Percentiles rank a stretch among this genome's conserved stretches.
Evolutionary conservation across 768 basidiomycete species (phyloP).

Genomic region (Mycena leptocephala): DNA sequence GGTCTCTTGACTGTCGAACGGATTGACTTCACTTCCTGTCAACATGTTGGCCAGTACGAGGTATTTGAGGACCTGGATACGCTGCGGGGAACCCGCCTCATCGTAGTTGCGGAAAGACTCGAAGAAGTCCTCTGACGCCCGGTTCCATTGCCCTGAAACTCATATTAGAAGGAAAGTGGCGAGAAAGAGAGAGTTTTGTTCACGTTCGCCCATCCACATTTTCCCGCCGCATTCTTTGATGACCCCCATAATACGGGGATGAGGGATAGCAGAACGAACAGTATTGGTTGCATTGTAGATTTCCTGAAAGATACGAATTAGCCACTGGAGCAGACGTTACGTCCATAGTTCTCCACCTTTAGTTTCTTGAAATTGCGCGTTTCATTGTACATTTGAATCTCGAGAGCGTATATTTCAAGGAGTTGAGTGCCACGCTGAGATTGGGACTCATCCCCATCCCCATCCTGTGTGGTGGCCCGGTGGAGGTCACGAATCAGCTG

Average conservation of each 20-base stretch:
- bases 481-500: conserved; percentile 89
- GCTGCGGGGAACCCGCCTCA: conserved; percentile 95
- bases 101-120: conserved; percentile 99
- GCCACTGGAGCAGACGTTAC: not conserved
- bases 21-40: conserved; percentile 98
- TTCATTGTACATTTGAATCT: conserved; percentile 99
- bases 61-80: conserved; percentile 98
- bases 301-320: conserved; percentile 68
- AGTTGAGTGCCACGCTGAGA: conserved; percentile 96
- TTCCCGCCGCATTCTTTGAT: conserved; percentile 99
- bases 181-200: conserved; percentile 40
- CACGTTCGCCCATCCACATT: conserved; percentile 99
- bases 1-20: conserved; percentile 99
- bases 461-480: conserved; percentile 70
- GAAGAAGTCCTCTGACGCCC: conserved; percentile 98
- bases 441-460: conserved; percentile 79
- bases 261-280: conserved; percentile 96
- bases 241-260: conserved; percentile 98
- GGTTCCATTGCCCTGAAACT: conserved; percentile 90
- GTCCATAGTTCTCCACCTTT: conserved; percentile 64
- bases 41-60: conserved; percentile 98
- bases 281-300: conserved; percentile 97
- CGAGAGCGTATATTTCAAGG: conserved; percentile 97
- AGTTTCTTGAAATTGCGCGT: conserved; percentile 96
- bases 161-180: not conserved